Evolutionary conservation across 2,329 filamentous ascomycete species (phyloP).

Genomic region (Penicillium sclerotigenum): DNA sequence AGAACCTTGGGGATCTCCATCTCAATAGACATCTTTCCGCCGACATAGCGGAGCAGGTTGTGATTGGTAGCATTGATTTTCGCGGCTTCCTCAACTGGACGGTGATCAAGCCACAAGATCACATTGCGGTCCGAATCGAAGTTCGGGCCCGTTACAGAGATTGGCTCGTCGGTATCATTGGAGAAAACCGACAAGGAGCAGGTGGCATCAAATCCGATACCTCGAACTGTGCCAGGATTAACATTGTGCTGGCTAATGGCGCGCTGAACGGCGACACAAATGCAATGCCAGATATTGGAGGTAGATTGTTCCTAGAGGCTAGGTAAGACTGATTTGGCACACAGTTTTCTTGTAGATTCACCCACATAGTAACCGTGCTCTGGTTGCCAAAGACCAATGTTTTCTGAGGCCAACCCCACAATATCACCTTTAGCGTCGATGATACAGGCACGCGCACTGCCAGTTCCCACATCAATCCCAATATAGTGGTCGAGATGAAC

Average conservation of each 20-base stretch:
- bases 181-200: slow-evolving; percentile 93
- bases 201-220: slow-evolving; percentile 97
- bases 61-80: slow-evolving; percentile 91
- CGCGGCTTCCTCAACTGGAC: slow-evolving; percentile 83
- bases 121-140: slow-evolving; percentile 92
- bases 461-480: slow-evolving; percentile 94
- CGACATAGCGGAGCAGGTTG: slow-evolving; percentile 91
- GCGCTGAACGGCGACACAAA: slow-evolving; percentile 81
- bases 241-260: slow-evolving; percentile 80
- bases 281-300: slow-evolving; percentile 92
- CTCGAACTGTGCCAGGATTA: slow-evolving; percentile 71
- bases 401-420: slow-evolving; percentile 65
- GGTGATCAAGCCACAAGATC: slow-evolving; percentile 95
- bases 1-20: slow-evolving; percentile 99
- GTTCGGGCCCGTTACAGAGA: slow-evolving; percentile 83
- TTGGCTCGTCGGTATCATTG: slow-evolving; percentile 82
- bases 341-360: background rate
- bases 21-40: slow-evolving; percentile 97
- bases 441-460: slow-evolving; percentile 91
- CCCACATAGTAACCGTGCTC: slow-evolving; percentile 70
- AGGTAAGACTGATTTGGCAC: slow-evolving; percentile 1
- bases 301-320: slow-evolving; percentile 85
- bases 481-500: slow-evolving; percentile 63
- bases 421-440: slow-evolving; percentile 92
- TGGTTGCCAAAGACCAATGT: slow-evolving; percentile 78